Evolutionary conservation across 768 basidiomycete genomes (phyloP), one percentile per base, ranked within the genome.

Genomic region (Termitomyces sp.): DNA sequence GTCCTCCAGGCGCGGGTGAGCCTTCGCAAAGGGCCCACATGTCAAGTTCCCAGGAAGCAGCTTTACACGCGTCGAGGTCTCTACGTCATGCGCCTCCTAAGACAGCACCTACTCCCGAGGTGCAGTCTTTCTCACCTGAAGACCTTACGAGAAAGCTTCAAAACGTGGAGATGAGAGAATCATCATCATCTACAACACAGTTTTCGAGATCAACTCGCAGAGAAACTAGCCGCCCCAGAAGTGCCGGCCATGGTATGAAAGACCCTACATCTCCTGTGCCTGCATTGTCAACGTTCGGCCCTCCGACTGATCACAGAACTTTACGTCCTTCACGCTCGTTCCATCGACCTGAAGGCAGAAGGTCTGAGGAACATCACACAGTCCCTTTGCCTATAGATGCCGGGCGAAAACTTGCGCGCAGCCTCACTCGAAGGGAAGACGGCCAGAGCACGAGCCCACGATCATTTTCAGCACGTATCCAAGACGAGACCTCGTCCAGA

Each of bases 321-420:
- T 65, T 90, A 33, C 81, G 81, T 20, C 73, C 80, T 22, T 76
- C 75, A 79, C 81, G 85, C 18, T 90, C 90, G 8, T 87, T 91
- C 75, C 87, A 85, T 67, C 83, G 79, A 38, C 70, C 78, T 11
- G 73, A 79, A 50, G 67, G 72, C 50, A 71, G 75, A 38, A 61
- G 73, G 16, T 32, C 55, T 1, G 80, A 81, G 8, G 72, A 72
- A 38, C 64, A 69, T 60, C 66, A 62, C 42, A 59, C 70, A n/a
- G 68, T 69, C 22, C 74, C 78, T 9, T 55, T 75, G 28, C 74
- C 77, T 33, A 46, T 52, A 4, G 77, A 78, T 45, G 61, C 68
- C 9, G 71, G 73, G 40, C 71, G 71, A 44, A 69, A 68, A 51
- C 60, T 79, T 46, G 71, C 69, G 46, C 73, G 79, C 44, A 78